Conservation (phyloP, 2,329 filamentous ascomycete genomes). For the Xylariaceae sp. region DNA sequence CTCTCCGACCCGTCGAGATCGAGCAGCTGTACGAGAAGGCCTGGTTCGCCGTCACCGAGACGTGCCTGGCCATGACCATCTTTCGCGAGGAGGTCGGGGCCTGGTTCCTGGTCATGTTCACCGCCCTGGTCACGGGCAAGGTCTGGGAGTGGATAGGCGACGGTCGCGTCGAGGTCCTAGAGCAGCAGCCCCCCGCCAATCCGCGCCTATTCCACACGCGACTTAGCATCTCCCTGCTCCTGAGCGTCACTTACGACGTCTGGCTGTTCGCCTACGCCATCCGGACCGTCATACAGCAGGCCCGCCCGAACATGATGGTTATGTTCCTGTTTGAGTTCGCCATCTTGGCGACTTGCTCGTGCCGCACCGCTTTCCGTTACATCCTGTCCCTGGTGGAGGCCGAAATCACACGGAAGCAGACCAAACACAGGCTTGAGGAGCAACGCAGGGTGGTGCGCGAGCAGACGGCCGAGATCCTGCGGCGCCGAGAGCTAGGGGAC, state of each 20-base stretch:
- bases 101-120: slow-evolving; percentile 96
- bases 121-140: slow-evolving; percentile 83
- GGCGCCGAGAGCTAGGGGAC: slow-evolving; percentile 38
- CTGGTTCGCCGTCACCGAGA: slow-evolving; percentile 97
- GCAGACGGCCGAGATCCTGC: slow-evolving; percentile 44
- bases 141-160: slow-evolving; percentile 99
- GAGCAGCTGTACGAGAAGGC: slow-evolving; percentile 96
- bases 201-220: slow-evolving; percentile 81
- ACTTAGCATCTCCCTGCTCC: slow-evolving; percentile 66
- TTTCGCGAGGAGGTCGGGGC: slow-evolving; percentile 92
- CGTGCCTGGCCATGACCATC: slow-evolving; percentile 94
- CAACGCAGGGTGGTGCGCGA: slow-evolving; percentile 60
- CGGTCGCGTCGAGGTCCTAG: slow-evolving; percentile 84
- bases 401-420: slow-evolving; percentile 67
- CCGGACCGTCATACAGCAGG: slow-evolving; percentile 74
- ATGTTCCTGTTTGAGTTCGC: slow-evolving; percentile 99
- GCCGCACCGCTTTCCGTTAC: slow-evolving; percentile 74
- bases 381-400: slow-evolving; percentile 70
- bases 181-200: slow-evolving; percentile 89
- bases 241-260: slow-evolving; percentile 74
- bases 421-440: slow-evolving; percentile 58
- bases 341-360: slow-evolving; percentile 70
- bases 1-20: slow-evolving; percentile 84
- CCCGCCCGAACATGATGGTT: slow-evolving; percentile 97
- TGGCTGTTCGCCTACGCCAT: slow-evolving; percentile 77